Base-by-base conservation (phyloP, 1,284 basidiomycete species). In the Megacollybia platyphylla region DNA sequence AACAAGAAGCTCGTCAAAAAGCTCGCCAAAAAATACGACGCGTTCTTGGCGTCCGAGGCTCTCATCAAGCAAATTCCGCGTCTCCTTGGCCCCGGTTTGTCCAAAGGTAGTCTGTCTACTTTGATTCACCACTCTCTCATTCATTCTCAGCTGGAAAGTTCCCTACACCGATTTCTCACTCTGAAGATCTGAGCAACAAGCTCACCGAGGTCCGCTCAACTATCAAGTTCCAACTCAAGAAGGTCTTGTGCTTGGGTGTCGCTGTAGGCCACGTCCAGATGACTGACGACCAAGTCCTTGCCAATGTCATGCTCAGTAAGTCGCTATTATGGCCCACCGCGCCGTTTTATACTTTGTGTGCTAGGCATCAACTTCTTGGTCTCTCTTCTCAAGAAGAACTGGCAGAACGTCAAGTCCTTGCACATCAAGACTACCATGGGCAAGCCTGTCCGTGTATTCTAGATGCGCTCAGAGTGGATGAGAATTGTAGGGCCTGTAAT, bases 1-100 rank as follows among this genome's bases (percentile, higher is more conserved):
- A 98, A 98, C 83, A 98, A 98, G 79, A 99, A 99, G 76, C 89
- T 99, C 52, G 94, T 99, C 62, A 99, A 99, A 81, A 98, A 94
- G 76, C 88, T 98, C 56, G 94, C 94, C 52, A 97, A 97, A 77
- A 97, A 97, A 69, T 94, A 97, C 73, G 94, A 99, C 59, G 92
- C 94, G 52, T 99, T 99, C 84, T 72, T 99, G 52, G 82, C 96
- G 40, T 98, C 96, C 51, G 96, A 99, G 67, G 73, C 90, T 50
- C 78, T 99, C 55, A 97, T 99, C 79, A 98, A 97, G 79, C 94
- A 97, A 73, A 98, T 99, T 51, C 96, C 94, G 55, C 94, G 96
- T 94, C 81, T 98, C 47, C 82, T 98, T 52, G 94, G 94, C 51
- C 94, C 96, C 59, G 96, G 96, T 90, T 86, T 98, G 48, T 97